A percentile compares a stretch with the other conserved stretches of the same genome.
Evolutionary conservation across 345 rosid species (phyloP).

Genomic region (Cardiospermum halicacabum): DNA sequence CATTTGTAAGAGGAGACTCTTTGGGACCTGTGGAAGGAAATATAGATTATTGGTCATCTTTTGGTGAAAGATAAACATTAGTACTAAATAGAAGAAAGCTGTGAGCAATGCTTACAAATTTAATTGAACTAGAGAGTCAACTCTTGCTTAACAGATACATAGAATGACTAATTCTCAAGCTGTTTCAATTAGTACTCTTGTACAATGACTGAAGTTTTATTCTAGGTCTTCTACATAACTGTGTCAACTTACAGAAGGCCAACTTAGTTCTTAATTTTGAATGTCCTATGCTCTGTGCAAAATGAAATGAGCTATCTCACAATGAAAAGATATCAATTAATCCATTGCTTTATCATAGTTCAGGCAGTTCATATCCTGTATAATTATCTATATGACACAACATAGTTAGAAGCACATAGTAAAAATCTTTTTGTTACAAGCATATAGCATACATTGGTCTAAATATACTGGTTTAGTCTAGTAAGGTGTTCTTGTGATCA

Average conservation of each 20-base stretch:
- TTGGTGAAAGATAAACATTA: background rate
- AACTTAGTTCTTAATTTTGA: background rate
- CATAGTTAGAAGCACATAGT: background rate
- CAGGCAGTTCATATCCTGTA: background rate
- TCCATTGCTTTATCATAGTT: background rate
- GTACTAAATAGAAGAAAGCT: background rate
- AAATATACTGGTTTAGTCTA: background rate
- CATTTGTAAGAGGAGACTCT: conserved; percentile 40
- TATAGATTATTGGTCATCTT: background rate
- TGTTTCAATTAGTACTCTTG: background rate
- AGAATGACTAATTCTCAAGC: background rate
- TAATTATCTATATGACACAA: background rate
- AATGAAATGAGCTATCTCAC: too few relatives aligned
- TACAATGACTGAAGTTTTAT: background rate
- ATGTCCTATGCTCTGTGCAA: background rate
- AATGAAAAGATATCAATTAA: too few relatives aligned
- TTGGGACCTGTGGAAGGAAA: conserved; percentile 40
- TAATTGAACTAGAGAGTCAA: background rate
- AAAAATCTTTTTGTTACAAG: background rate
- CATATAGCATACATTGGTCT: background rate
- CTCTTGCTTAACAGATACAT: background rate
- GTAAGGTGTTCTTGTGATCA: background rate
- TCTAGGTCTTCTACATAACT: background rate
- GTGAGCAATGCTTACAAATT: background rate
- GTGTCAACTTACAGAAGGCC: background rate